phyloP scores from a whole-genome alignment of 768 basidiomycete genomes.

The Rhodocollybia butyracea region DNA sequence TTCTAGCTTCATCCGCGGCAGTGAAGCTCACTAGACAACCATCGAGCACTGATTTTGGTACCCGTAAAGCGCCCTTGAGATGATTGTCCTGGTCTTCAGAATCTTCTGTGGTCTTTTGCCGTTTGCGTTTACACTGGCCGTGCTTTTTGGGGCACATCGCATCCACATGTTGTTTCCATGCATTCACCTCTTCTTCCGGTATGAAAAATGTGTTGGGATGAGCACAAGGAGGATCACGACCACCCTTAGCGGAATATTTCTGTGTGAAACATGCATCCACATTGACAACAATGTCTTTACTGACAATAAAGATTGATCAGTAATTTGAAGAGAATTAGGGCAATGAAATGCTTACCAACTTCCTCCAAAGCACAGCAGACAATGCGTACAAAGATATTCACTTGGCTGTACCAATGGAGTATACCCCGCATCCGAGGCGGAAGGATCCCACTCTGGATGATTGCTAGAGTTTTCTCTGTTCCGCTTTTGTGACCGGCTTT shows the following conservation, averaged over 20 bases:
- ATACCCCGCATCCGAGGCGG: not conserved
- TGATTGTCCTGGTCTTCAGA: too few relatives aligned
- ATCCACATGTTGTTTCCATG: slow-evolving; percentile 19
- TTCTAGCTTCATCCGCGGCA: slow-evolving; percentile 22
- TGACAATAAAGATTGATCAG: slow-evolving; percentile 8
- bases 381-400: slow-evolving; percentile 19
- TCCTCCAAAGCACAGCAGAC: slow-evolving; percentile 27
- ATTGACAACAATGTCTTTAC: slow-evolving; percentile 26
- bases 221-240: slow-evolving; percentile 12
- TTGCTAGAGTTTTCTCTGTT: not conserved
- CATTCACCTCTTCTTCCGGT: slow-evolving; percentile 12
- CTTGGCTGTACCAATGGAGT: slow-evolving; percentile 8
- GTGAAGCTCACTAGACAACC: slow-evolving; percentile 28
- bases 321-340: not conserved
- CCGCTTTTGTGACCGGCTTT: not conserved
- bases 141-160: not conserved
- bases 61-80: slow-evolving; percentile 19
- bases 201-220: slow-evolving; percentile 23
- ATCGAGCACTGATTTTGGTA: slow-evolving; percentile 26
- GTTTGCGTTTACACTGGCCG: not conserved
- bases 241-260: slow-evolving; percentile 16
- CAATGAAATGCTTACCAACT: not conserved
- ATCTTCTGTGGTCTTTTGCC: too few relatives aligned
- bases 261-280: slow-evolving; percentile 32
- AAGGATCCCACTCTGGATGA: not conserved